Conservation (phyloP, 768 basidiomycete species). For the Mycena alexandri region DNA sequence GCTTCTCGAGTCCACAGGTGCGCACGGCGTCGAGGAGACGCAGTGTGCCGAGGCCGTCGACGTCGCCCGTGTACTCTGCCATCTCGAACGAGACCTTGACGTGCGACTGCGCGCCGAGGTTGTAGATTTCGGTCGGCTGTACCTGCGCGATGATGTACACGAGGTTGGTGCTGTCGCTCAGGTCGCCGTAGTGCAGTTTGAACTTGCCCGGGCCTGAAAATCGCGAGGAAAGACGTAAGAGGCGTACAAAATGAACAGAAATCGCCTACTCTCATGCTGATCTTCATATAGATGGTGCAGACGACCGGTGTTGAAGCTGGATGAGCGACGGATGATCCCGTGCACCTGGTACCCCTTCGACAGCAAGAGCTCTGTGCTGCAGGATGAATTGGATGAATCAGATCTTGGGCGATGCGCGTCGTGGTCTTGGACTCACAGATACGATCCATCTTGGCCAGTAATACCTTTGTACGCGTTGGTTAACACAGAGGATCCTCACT, state of each 20-base stretch:
- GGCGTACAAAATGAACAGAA: slow-evolving; percentile 1
- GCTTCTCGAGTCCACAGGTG: slow-evolving; percentile 93
- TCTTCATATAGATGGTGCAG: slow-evolving; percentile 94
- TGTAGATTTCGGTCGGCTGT: slow-evolving; percentile 96
- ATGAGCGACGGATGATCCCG: slow-evolving; percentile 96
- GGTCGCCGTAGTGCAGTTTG: slow-evolving; percentile 91
- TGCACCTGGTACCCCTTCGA: slow-evolving; percentile 93
- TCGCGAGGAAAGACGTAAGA: slow-evolving; percentile 10
- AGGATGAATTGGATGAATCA: slow-evolving; percentile 28
- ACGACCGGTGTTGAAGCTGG: slow-evolving; percentile 97
- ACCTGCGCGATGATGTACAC: slow-evolving; percentile 97
- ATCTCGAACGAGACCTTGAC: slow-evolving; percentile 99
- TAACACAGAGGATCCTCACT: slow-evolving; percentile 28
- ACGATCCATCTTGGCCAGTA: slow-evolving; percentile 97
- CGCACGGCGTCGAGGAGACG: slow-evolving; percentile 96
- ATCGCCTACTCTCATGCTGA: slow-evolving; percentile 85
- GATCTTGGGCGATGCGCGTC: slow-evolving; percentile 13
- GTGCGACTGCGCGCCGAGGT: slow-evolving; percentile 97
- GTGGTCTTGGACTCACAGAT: slow-evolving; percentile 71
- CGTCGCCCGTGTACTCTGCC: slow-evolving; percentile 99
- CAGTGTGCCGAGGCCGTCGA: slow-evolving; percentile 94
- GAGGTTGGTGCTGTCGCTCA: slow-evolving; percentile 96
- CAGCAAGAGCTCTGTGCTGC: slow-evolving; percentile 85
- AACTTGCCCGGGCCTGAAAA: slow-evolving; percentile 76
- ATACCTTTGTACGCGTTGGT: slow-evolving; percentile 68